Evolutionary conservation across 1,284 basidiomycete genomes (phyloP).

Genomic region (Cutaneotrichosporon cutaneum): DNA sequence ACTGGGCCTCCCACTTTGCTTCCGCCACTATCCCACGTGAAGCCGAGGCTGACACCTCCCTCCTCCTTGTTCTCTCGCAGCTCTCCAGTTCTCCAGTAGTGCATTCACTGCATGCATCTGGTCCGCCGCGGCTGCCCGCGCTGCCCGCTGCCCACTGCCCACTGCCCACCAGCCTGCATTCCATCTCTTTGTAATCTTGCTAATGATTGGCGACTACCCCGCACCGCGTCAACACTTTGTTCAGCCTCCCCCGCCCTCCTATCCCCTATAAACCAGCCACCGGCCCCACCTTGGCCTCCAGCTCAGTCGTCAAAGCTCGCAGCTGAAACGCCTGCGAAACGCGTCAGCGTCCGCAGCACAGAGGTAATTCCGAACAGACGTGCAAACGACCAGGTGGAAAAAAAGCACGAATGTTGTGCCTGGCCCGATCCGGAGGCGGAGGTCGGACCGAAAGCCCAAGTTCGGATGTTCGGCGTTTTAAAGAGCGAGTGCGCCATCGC

Average conservation of each 20-base stretch:
- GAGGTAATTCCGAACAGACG: neutral
- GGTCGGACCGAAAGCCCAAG: neutral
- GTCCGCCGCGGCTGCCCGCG: no score
- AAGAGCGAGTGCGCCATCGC: constrained; percentile 1
- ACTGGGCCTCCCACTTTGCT: neutral
- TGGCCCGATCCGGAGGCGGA: neutral
- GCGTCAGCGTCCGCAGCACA: neutral
- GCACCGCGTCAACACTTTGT: no score
- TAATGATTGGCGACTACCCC: neutral
- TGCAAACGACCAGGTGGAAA: neutral
- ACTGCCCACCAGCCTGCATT: neutral
- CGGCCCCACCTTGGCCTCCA: no score
- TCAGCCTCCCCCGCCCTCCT: neutral
- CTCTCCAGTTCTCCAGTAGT: no score
- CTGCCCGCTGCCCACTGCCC: no score
- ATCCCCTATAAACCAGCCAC: neutral
- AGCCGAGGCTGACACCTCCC: no score
- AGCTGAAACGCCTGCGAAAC: neutral
- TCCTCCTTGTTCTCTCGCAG: no score
- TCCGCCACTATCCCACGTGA: neutral
- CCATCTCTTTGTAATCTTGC: neutral
- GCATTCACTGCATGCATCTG: no score
- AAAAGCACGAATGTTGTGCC: neutral
- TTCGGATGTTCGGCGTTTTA: constrained; percentile 3
- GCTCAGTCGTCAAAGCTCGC: no score